A percentile compares a stretch with the other conserved stretches of the same genome.
Evolutionary conservation across 176 grass and related monocot genomes (phyloP).

Genomic region (Alopecurus myosuroides): DNA sequence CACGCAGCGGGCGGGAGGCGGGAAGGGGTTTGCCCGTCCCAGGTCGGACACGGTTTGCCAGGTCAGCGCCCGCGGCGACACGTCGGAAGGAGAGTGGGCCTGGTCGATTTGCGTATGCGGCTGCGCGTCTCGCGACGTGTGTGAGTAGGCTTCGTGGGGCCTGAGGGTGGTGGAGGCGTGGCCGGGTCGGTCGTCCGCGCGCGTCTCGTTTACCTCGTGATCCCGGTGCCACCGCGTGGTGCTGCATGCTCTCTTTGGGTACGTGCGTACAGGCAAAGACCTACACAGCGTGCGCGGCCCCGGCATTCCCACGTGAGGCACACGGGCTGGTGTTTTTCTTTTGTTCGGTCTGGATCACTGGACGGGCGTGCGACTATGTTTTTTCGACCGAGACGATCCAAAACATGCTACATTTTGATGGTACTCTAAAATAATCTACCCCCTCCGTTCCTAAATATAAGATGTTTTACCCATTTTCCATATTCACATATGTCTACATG

Average conservation of each 20-base stretch:
- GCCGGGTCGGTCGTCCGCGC: background rate
- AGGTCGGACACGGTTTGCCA: background rate
- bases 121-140: background rate
- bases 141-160: background rate
- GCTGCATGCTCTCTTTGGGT: background rate
- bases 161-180: background rate
- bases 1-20: conserved; percentile 43
- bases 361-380: too few species aligned
- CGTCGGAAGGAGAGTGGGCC: background rate
- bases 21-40: conserved; percentile 27
- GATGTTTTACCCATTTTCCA: too few species aligned
- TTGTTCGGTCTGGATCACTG: too few species aligned
- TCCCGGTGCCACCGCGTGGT: conserved; percentile 14
- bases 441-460: too few species aligned
- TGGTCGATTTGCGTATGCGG: background rate
- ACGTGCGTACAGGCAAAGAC: background rate
- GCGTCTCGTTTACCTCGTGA: conserved; percentile 43
- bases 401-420: too few species aligned
- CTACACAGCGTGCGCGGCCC: background rate
- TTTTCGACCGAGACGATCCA: too few species aligned
- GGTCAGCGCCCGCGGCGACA: background rate
- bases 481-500: too few species aligned
- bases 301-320: background rate
- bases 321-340: background rate
- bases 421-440: too few species aligned